Evolutionary conservation across 192 early-diverging fungal genomes (phyloP).

Genomic region (Backusella tarrabulga): DNA sequence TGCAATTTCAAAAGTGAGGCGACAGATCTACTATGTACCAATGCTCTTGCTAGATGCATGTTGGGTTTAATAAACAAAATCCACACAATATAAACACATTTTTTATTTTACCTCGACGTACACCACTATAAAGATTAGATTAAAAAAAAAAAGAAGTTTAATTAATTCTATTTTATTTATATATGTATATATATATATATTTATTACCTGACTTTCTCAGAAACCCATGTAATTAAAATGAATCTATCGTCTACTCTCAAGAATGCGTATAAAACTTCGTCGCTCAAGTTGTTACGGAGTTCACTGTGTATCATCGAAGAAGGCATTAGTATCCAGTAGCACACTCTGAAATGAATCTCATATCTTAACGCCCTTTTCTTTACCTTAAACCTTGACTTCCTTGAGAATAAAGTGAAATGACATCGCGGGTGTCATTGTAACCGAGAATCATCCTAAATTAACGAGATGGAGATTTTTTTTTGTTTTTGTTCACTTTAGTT

Average conservation of each 20-base stretch:
- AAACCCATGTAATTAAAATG: conserved; percentile 55
- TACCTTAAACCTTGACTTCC: conserved; percentile 51
- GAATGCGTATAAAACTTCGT: conserved; percentile 59
- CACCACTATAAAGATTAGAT: conserved; percentile 35
- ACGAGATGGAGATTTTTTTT: neutral
- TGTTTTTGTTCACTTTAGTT: neutral
- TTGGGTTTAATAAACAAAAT: neutral
- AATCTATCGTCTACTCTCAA: conserved; percentile 53
- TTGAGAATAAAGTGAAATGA: conserved; percentile 58
- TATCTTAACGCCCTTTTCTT: neutral
- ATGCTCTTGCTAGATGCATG: conserved; percentile 45
- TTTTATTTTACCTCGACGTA: conserved; percentile 44
- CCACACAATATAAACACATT: neutral
- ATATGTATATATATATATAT: neutral
- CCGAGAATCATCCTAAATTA: conserved; percentile 57
- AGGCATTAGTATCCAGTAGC: neutral
- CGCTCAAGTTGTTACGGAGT: conserved; percentile 45
- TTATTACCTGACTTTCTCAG: conserved; percentile 42
- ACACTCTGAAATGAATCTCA: neutral
- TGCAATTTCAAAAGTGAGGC: conserved; percentile 50
- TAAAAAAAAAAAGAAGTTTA: neutral
- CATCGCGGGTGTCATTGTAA: conserved; percentile 62
- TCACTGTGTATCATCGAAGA: conserved; percentile 24
- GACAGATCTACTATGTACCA: conserved; percentile 61
- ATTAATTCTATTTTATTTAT: neutral